A percentile compares a stretch with the other conserved stretches of the same genome.
phyloP scores from a whole-genome alignment of 208 protist species.

The Plasmodiophora brassicae region DNA sequence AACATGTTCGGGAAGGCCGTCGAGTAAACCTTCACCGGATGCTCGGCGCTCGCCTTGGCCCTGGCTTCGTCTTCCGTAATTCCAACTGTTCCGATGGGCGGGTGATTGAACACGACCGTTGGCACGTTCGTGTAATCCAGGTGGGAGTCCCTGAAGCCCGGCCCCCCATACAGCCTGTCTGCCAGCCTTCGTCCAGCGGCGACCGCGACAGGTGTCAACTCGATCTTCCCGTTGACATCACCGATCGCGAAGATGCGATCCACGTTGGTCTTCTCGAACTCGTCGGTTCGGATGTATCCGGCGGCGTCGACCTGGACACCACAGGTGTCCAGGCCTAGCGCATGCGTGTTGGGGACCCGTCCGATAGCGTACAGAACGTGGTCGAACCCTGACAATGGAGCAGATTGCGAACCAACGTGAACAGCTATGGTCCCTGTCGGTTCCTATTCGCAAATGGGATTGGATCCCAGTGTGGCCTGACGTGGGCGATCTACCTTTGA shows the following conservation, averaged over 20 bases:
- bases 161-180: slow-evolving; percentile 59
- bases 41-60: not conserved
- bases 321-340: slow-evolving; percentile 50
- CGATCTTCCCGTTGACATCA: slow-evolving; percentile 19
- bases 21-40: slow-evolving; percentile 4
- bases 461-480: not conserved
- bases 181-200: slow-evolving; percentile 59
- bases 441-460: not conserved
- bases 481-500: not conserved
- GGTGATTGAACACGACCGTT: slow-evolving; percentile 69
- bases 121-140: slow-evolving; percentile 63
- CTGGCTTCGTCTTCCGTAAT: slow-evolving; percentile 7
- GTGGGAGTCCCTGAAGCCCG: not conserved
- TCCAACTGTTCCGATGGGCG: slow-evolving; percentile 55
- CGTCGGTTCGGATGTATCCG: not conserved
- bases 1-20: not conserved
- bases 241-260: not conserved
- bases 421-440: not conserved
- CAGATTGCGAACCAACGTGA: not conserved
- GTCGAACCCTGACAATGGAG: slow-evolving; percentile 46
- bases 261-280: not conserved
- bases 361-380: slow-evolving; percentile 57
- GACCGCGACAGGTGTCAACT: slow-evolving; percentile 70
- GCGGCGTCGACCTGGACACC: slow-evolving; percentile 8
- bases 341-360: slow-evolving; percentile 42